Evolutionary conservation across 257 asterid species (phyloP).

Genomic region (Solanum microdontum): DNA sequence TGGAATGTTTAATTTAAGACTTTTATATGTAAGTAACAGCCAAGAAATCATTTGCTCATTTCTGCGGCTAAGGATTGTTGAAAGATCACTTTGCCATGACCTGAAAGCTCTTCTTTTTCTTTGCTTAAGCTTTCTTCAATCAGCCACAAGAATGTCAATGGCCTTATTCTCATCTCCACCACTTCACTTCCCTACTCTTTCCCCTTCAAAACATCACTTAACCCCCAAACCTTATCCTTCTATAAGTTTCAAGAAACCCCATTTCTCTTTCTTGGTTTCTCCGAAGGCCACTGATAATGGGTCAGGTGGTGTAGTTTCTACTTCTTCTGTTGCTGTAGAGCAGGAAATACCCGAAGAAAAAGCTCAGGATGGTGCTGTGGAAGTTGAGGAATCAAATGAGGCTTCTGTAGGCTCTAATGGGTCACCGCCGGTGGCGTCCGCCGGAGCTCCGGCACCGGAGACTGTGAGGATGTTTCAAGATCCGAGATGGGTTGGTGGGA

Average conservation of each 20-base stretch:
- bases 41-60: background rate
- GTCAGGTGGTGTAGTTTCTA: slow-evolving; percentile 23
- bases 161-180: slow-evolving; percentile 53
- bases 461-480: slow-evolving; percentile 31
- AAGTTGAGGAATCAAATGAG: slow-evolving; percentile 1
- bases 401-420: slow-evolving; percentile 47
- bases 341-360: background rate
- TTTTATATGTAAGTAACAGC: background rate
- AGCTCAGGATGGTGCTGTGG: background rate
- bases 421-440: slow-evolving; percentile 15
- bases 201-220: slow-evolving; percentile 18
- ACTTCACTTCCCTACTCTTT: slow-evolving; percentile 30
- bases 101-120: background rate
- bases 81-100: background rate
- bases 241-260: slow-evolving; percentile 19
- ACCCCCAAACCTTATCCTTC: slow-evolving; percentile 17
- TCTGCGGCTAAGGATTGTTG: background rate
- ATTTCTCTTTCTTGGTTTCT: slow-evolving; percentile 13
- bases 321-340: slow-evolving; percentile 3
- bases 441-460: slow-evolving; percentile 20
- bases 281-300: slow-evolving; percentile 27
- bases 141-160: slow-evolving; percentile 7
- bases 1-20: background rate
- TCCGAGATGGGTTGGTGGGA: slow-evolving; percentile 74
- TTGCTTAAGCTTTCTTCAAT: background rate